Base-by-base conservation (phyloP, 345 rosid species). In the Iberis pinnata region DNA sequence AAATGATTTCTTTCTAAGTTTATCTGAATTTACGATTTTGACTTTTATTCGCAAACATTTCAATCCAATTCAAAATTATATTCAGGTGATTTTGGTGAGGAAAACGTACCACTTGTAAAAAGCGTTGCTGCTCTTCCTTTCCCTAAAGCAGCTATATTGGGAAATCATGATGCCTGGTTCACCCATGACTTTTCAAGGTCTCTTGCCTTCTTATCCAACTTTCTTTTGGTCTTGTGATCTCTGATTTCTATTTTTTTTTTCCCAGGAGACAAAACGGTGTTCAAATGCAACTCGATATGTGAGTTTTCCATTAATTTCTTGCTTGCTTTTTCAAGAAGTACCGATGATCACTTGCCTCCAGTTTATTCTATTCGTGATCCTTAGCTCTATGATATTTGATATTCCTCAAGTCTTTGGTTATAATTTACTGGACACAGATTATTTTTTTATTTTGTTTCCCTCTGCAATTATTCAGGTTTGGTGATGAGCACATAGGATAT, bases 31-130 rank as follows among this genome's bases (percentile, higher is more conserved):
- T n/a, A n/a, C n/a, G 29, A 19, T 62, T 46, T 52, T 44, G 38
- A 37, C 29, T n/a, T 61, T 39, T 42, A 16, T 6, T 60, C 6
- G 24, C 27, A 27, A 18, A 18, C 2, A 7, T 33, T 20, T 37
- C 6, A 39, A 31, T 35, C 18, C 35, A 43, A 49, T 9, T 49
- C 12, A 2, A 49, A 39, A 48, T 7, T 33, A 3, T 52, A 63
- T 51, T 29, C 67, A 88, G 97, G 97, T 78, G 97, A 89, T 78
- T 86, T 83, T 69, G 97, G 89, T 22, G 66, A 86, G 48, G 89
- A 80, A 74, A 76, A 86, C 56, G 84, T 77, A 6, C 70, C 81
- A 50, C 73, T 86, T 8, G 95, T 86, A 33, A 81, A 71, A 50
- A 78, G 76, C 39, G 73, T 86, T 47, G 81, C 89, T 0, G 71